phyloP scores from a whole-genome alignment of 495 filamentous ascomycete genomes.

The Podospora fimiseda region DNA sequence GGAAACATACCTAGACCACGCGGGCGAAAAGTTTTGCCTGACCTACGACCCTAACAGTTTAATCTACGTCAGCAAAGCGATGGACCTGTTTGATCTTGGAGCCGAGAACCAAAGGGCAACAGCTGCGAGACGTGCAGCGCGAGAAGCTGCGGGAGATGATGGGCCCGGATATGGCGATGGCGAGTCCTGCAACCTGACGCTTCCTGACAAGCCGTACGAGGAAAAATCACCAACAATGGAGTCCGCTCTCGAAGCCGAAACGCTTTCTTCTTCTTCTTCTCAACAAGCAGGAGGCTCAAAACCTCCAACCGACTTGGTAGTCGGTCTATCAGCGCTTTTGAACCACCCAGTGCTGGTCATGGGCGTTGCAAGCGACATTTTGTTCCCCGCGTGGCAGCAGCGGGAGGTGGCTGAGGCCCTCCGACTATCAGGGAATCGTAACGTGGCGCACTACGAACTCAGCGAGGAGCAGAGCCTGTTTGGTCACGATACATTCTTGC shows the following conservation, averaged over 20 bases:
- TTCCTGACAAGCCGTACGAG: slow-evolving; percentile 79
- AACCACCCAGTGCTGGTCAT: slow-evolving; percentile 79
- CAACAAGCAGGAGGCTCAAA: slow-evolving; percentile 20
- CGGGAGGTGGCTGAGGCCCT: slow-evolving; percentile 86
- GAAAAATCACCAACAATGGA: slow-evolving; percentile 41
- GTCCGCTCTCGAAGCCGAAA: neutral
- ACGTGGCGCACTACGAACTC: slow-evolving; percentile 79
- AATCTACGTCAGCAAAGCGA: slow-evolving; percentile 95
- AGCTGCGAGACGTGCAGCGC: slow-evolving; percentile 33
- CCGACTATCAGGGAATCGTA: slow-evolving; percentile 64
- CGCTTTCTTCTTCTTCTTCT: neutral
- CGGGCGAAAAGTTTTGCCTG: slow-evolving; percentile 98
- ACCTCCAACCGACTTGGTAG: slow-evolving; percentile 71
- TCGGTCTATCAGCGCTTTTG: slow-evolving; percentile 62
- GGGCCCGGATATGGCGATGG: slow-evolving; percentile 23
- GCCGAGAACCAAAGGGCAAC: slow-evolving; percentile 50
- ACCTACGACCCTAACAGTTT: slow-evolving; percentile 96
- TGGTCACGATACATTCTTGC: slow-evolving; percentile 92
- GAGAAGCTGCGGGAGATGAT: slow-evolving; percentile 23
- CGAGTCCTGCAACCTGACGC: slow-evolving; percentile 67
- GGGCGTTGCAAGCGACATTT: slow-evolving; percentile 90
- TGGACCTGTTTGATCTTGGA: slow-evolving; percentile 97
- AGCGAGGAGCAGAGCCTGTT: slow-evolving; percentile 89
- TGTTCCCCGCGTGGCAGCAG: slow-evolving; percentile 99
- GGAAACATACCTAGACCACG: slow-evolving; percentile 97